phyloP scores from a whole-genome alignment of 495 filamentous ascomycete species.

The Hypoxylon fragiforme region DNA sequence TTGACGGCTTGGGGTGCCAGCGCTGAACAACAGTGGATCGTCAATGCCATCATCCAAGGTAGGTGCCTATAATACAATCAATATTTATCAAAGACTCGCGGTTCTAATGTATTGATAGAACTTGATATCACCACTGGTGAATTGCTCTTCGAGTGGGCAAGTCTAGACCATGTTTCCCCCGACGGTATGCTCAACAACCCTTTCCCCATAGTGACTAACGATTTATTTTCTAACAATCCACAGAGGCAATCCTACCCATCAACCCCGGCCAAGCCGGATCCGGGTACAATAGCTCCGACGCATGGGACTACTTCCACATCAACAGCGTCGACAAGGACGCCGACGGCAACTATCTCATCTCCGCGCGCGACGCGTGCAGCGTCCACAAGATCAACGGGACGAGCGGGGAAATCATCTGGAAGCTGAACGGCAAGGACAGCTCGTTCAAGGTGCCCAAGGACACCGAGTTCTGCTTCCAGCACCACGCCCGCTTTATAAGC shows the following conservation, averaged over 20 bases:
- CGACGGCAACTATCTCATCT: constrained; percentile 62
- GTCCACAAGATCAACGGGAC: constrained; percentile 64
- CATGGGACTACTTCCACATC: constrained; percentile 70
- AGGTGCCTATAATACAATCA: no score
- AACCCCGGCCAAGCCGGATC: constrained; percentile 57
- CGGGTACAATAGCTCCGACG: constrained; percentile 48
- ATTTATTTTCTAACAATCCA: constrained; percentile 4
- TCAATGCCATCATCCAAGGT: constrained; percentile 57
- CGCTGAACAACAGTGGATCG: constrained; percentile 52
- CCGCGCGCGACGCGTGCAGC: constrained; percentile 59
- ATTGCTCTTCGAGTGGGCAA: constrained; percentile 47
- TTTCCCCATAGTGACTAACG: not conserved
- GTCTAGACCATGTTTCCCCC: constrained; percentile 43
- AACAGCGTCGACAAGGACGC: constrained; percentile 64
- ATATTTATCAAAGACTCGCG: no score
- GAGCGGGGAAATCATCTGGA: constrained; percentile 62
- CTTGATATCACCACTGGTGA: constrained; percentile 43
- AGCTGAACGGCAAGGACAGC: constrained; percentile 55
- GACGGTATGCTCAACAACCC: constrained; percentile 39
- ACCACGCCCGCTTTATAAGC: constrained; percentile 61
- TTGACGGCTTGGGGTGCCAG: constrained; percentile 46
- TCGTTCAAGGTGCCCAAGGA: constrained; percentile 37
- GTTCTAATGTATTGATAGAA: constrained; percentile 32
- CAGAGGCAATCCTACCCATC: constrained; percentile 56
- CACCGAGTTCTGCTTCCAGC: constrained; percentile 61